Evolutionary conservation across 352 stramenopile species (phyloP).

Genomic region (Thalassiosira mediterranea): DNA sequence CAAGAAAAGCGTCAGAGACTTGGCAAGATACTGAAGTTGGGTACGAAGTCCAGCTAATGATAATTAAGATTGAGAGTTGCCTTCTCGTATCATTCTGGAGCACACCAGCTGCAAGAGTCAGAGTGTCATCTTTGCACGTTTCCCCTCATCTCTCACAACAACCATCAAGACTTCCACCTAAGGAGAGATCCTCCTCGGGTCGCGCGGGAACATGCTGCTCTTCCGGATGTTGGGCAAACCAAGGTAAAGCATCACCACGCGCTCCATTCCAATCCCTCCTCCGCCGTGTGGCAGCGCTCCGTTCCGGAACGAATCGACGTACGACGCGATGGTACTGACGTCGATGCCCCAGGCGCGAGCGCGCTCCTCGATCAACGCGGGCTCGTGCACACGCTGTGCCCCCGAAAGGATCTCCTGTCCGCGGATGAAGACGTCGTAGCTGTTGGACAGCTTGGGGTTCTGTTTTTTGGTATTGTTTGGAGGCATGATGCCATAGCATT

Average conservation of each 20-base stretch:
- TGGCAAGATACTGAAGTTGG: no score
- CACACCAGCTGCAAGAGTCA: background rate
- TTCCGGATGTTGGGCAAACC: conserved; percentile 99
- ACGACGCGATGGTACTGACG: conserved; percentile 91
- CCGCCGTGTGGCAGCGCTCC: conserved; percentile 97
- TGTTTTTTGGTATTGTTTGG: conserved; percentile 65
- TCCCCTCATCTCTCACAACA: background rate
- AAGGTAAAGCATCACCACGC: conserved; percentile 99
- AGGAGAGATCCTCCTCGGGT: conserved; percentile 88
- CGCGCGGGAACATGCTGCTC: conserved; percentile 97
- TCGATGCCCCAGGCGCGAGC: conserved; percentile 80
- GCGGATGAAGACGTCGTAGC: conserved; percentile 99
- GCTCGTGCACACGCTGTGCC: conserved; percentile 98
- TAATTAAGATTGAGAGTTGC: no score
- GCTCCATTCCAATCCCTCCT: conserved; percentile 97
- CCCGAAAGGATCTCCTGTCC: conserved; percentile 99
- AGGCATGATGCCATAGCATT: no score
- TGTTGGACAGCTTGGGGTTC: conserved; percentile 92
- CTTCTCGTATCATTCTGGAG: no score
- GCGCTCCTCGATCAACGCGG: conserved; percentile 91
- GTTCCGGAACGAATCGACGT: conserved; percentile 98
- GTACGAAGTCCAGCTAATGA: no score
- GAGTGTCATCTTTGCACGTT: background rate
- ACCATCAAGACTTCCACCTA: conserved; percentile 53
- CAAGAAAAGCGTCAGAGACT: no score